phyloP scores from a whole-genome alignment of 2,329 filamentous ascomycete species.

The Fusarium equiseti region DNA sequence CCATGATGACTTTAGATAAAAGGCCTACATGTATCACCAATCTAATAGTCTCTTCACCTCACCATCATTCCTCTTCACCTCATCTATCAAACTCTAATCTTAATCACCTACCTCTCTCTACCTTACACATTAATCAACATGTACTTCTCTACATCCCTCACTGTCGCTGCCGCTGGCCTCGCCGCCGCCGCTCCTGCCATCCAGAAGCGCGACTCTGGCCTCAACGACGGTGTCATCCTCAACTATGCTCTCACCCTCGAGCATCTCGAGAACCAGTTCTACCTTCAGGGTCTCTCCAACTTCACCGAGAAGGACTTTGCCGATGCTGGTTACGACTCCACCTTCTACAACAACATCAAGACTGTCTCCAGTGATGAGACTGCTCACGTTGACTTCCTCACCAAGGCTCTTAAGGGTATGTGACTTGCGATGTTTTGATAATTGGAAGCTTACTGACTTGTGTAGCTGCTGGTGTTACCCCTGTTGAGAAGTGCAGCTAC shows the following conservation, averaged over 20 bases:
- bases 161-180: conserved; percentile 27
- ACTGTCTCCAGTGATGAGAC: conserved; percentile 66
- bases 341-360: conserved; percentile 69
- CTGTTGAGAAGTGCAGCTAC: conserved; percentile 68
- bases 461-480: conserved; percentile 57
- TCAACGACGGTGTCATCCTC: conserved; percentile 53
- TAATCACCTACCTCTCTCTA: neutral
- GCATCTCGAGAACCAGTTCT: conserved; percentile 72
- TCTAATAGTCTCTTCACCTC: neutral
- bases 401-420: conserved; percentile 38
- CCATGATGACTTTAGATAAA: neutral
- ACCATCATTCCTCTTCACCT: neutral
- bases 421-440: rapidly evolving
- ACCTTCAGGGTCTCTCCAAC: conserved; percentile 68
- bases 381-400: conserved; percentile 36
- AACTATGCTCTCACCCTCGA: conserved; percentile 65
- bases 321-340: conserved; percentile 61
- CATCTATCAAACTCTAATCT: neutral
- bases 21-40: neutral
- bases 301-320: conserved; percentile 66
- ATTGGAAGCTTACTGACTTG: neutral
- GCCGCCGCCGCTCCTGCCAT: conserved; percentile 32
- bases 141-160: conserved; percentile 28
- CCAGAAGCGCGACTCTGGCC: conserved; percentile 23
- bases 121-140: conserved; percentile 1